Conservation (phyloP, 23 red algal genomes). For the Gracilaria domingensis region DNA sequence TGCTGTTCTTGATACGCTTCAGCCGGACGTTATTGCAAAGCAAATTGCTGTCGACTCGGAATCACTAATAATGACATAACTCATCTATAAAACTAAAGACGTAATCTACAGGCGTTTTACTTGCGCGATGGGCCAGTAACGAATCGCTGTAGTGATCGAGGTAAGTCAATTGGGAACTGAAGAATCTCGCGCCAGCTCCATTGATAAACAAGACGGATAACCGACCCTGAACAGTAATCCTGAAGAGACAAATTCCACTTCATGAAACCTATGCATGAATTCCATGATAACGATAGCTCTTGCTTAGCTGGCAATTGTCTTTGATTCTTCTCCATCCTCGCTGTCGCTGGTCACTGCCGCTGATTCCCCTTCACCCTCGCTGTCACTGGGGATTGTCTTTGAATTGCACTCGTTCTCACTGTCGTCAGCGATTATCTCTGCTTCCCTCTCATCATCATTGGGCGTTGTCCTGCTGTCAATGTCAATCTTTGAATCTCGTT, state of each 20-base stretch:
- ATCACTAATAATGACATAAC: slow-evolving; percentile 43
- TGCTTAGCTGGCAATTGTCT: neutral
- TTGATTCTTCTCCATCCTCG: neutral
- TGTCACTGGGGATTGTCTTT: neutral
- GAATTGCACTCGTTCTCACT: neutral
- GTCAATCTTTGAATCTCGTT: neutral
- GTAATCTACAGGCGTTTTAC: slow-evolving; percentile 1
- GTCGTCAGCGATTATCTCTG: neutral
- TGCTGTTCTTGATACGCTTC: slow-evolving; percentile 62
- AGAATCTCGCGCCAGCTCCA: neutral
- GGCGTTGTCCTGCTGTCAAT: neutral
- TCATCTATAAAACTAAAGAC: neutral
- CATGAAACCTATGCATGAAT: neutral
- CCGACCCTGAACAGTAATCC: neutral
- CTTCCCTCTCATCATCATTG: neutral
- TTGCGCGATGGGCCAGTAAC: neutral
- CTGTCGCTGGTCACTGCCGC: neutral
- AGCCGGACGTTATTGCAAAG: slow-evolving; percentile 54
- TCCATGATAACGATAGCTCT: too few species aligned
- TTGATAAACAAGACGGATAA: neutral
- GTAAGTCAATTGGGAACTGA: neutral
- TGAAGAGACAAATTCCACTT: neutral
- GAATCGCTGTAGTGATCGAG: neutral
- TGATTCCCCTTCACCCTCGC: neutral
- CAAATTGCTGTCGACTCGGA: slow-evolving; percentile 55